These are phyloP conservation scores for Vaccinium darrowii DNA, from an alignment of 148 eudicot genomes.

Conservation along the genomic window DNA sequence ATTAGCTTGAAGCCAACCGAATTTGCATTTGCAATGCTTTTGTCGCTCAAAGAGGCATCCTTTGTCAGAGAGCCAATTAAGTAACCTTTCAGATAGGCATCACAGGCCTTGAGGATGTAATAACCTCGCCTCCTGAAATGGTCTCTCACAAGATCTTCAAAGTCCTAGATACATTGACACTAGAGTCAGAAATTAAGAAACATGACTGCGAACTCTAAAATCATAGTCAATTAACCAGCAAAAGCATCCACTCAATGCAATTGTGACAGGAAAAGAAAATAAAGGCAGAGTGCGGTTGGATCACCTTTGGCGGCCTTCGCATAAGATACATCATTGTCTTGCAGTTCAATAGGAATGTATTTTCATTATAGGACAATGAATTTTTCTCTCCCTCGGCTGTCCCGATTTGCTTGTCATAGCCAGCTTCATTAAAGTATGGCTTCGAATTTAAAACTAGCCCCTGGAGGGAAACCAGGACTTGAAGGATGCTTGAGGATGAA, in stretches of 20 bases:
- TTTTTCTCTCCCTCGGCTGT: constrained; percentile 99
- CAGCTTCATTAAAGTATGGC: constrained; percentile 99
- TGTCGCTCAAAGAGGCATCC: constrained; percentile 68
- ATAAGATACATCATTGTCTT: constrained; percentile 93
- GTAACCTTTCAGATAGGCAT: constrained; percentile 91
- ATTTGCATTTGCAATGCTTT: constrained; percentile 61
- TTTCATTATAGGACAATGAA: constrained; percentile 93
- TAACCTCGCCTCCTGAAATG: constrained; percentile 81
- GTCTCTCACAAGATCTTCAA: constrained; percentile 64
- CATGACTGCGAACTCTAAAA: not conserved
- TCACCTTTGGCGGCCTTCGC: constrained; percentile 95
- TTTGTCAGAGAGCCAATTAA: constrained; percentile 77
- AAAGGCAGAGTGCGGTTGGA: not conserved
- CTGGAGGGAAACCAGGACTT: constrained; percentile 95
- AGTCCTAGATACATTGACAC: constrained; percentile 51
- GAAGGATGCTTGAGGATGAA: constrained; percentile 93
- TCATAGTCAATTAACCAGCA: not conserved
- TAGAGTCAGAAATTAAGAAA: constrained; percentile 10
- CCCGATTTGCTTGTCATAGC: constrained; percentile 94
- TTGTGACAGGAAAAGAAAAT: not conserved
- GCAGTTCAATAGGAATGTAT: constrained; percentile 88
- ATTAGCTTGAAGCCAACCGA: constrained; percentile 96
- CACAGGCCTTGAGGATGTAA: constrained; percentile 90
- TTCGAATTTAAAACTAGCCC: constrained; percentile 89
- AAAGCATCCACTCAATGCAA: not conserved